Evolutionary conservation across 352 stramenopile genomes (phyloP).

Genomic region (Pythium graminicola): DNA sequence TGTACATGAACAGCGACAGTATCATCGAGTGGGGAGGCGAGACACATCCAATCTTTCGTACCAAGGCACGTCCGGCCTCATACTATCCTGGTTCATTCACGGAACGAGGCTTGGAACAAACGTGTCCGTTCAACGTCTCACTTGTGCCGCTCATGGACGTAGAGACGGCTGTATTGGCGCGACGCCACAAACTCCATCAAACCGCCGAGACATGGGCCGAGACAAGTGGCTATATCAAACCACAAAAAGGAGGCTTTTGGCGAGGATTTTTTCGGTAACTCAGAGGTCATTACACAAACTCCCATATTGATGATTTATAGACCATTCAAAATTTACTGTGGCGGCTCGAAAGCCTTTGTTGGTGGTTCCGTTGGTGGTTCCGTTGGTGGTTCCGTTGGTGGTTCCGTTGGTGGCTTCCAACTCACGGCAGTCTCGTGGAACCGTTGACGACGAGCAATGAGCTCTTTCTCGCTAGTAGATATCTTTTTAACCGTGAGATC

Average conservation of each 20-base stretch:
- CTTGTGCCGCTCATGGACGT: slow-evolving; percentile 29
- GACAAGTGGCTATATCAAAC: not conserved
- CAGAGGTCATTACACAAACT: too few species aligned
- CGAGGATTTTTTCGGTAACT: not conserved
- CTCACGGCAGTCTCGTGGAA: not conserved
- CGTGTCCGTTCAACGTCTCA: slow-evolving; percentile 54
- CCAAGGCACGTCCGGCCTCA: slow-evolving; percentile 36
- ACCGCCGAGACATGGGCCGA: not conserved
- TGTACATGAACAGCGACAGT: slow-evolving; percentile 71
- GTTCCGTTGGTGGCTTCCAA: not conserved
- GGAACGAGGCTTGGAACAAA: slow-evolving; percentile 34
- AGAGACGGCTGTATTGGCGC: slow-evolving; percentile 35
- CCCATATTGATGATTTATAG: too few species aligned
- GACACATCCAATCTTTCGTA: slow-evolving; percentile 43
- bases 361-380: too few species aligned
- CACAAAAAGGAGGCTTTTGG: not conserved
- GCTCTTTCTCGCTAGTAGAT: not conserved
- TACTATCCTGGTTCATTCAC: slow-evolving; percentile 44
- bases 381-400: too few species aligned
- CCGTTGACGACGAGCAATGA: not conserved
- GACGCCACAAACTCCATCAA: slow-evolving; percentile 40
- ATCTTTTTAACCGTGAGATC: slow-evolving; percentile 9
- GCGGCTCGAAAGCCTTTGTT: not conserved
- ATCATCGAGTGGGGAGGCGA: slow-evolving; percentile 32
- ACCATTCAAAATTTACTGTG: not conserved